Evolutionary conservation across 768 basidiomycete genomes (phyloP), one percentile per base, ranked within the genome.

Genomic region (Lyophyllum shimeji): DNA sequence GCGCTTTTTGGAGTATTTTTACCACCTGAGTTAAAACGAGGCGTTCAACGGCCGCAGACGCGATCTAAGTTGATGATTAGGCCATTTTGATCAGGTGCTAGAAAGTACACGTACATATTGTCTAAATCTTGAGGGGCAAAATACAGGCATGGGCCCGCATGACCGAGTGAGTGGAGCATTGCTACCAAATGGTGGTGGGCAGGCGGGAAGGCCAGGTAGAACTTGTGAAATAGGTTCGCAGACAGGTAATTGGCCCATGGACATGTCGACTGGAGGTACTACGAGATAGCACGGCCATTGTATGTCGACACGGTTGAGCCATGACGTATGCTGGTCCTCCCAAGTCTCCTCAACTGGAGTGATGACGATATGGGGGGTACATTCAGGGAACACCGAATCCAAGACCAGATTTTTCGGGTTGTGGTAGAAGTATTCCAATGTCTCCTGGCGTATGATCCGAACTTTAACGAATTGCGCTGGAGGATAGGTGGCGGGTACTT

Each of bases 331-430:
- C 39, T 68, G 65, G 52, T 75, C 76, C 31, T 75, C 68, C 60
- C 68, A 66, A 1, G 58, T 61, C 43, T 77, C 72, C 52, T 72
- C 67, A 49, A 76, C 74, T 37, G 76, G 74, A n/a, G 81, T 79
- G 44, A 84, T 75, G 48, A 82, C 80, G 52, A 85, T 80, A 64
- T 82, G 80, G 0, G 83, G 83, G 0, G 72, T 65, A 6, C 69
- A 37, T 7, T 74, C 57, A 6, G 80, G 78, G 52, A 53, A 52
- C 18, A 63, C 53, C 21, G 81, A 82, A 53, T 81, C 78, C 12
- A 82, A 55, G 21, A 82, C 73, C 12, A 82, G 67, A 55, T 77
- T 76, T 12, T 66, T 63, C 13, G 63, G 65, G 24, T 63, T 59
- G 31, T 55, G 52, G 31, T 65, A 66, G 60, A 67, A 69, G 15